phyloP scores from a whole-genome alignment of 192 early-diverging fungal species.

The Radiomyces spectabilis region DNA sequence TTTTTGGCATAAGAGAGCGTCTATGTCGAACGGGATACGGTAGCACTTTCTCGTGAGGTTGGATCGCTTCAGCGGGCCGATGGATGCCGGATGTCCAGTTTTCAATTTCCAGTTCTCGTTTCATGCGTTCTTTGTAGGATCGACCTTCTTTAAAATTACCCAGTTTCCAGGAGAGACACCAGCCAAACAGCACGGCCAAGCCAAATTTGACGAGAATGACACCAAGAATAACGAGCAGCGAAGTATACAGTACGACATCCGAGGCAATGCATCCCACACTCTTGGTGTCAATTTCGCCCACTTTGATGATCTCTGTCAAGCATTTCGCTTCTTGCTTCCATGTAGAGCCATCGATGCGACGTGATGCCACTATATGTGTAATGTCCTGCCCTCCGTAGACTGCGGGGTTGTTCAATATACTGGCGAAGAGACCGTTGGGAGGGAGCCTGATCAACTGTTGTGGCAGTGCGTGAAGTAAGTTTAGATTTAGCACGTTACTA shows the following conservation, averaged over 20 bases:
- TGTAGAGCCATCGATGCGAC: constrained; percentile 32
- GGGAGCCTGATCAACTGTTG: constrained; percentile 15
- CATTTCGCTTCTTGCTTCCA: constrained; percentile 57
- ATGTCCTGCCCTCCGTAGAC: constrained; percentile 47
- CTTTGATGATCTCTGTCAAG: constrained; percentile 65
- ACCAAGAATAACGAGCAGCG: constrained; percentile 65
- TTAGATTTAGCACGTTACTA: constrained; percentile 29
- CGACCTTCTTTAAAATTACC: constrained; percentile 64
- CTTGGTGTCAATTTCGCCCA: constrained; percentile 77
- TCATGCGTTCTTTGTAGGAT: constrained; percentile 59
- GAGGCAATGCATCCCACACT: constrained; percentile 82
- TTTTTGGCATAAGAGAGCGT: constrained; percentile 19
- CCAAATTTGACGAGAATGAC: constrained; percentile 64
- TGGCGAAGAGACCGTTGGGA: constrained; percentile 16
- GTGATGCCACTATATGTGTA: constrained; percentile 26
- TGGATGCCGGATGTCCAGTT: constrained; percentile 68
- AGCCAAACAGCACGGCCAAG: constrained; percentile 73
- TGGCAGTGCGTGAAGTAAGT: constrained; percentile 22
- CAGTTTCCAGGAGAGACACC: constrained; percentile 73
- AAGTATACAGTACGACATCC: constrained; percentile 66
- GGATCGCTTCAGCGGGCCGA: constrained; percentile 34
- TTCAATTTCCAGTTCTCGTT: constrained; percentile 65
- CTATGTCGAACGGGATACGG: no score
- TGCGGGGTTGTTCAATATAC: constrained; percentile 1
- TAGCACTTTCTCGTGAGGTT: no score